phyloP scores from a whole-genome alignment of 805 yeast genomes.

The Tetrapisispora phaffii region DNA sequence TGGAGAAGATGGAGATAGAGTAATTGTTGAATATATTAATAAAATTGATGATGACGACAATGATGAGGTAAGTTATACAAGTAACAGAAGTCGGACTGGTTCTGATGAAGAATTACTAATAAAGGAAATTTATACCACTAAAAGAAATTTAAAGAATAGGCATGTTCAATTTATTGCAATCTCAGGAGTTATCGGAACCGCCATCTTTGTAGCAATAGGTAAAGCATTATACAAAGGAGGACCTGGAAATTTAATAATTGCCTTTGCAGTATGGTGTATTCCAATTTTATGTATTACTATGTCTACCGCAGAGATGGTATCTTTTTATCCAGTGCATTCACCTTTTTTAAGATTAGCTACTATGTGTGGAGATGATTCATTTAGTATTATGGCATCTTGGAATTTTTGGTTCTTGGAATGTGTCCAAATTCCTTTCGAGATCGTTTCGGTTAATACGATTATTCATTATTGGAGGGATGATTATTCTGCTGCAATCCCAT shows the following conservation, averaged over 20 bases:
- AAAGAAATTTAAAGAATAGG: constrained; percentile 47
- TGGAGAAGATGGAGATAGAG: background rate
- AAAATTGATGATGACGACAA: background rate
- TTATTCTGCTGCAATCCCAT: constrained; percentile 60
- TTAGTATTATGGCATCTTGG: constrained; percentile 71
- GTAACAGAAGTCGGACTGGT: background rate
- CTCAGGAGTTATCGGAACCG: constrained; percentile 79
- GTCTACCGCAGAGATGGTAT: constrained; percentile 70
- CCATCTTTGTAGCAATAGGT: constrained; percentile 66
- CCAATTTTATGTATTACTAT: constrained; percentile 60
- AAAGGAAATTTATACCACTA: constrained; percentile 19
- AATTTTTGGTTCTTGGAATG: constrained; percentile 71
- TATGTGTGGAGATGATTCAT: constrained; percentile 63
- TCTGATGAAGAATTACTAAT: background rate
- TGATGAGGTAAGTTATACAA: background rate
- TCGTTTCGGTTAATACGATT: constrained; percentile 69
- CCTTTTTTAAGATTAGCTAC: constrained; percentile 71
- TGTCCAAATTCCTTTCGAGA: constrained; percentile 73
- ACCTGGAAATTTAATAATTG: constrained; percentile 55
- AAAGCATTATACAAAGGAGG: constrained; percentile 56
- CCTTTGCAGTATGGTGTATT: constrained; percentile 58
- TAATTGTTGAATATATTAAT: constrained; percentile 1
- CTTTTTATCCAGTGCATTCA: constrained; percentile 64
- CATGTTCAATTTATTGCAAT: constrained; percentile 74
- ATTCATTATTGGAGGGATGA: constrained; percentile 75